phyloP scores from a whole-genome alignment of 2,329 filamentous ascomycete genomes.

The Apiospora sp. region DNA sequence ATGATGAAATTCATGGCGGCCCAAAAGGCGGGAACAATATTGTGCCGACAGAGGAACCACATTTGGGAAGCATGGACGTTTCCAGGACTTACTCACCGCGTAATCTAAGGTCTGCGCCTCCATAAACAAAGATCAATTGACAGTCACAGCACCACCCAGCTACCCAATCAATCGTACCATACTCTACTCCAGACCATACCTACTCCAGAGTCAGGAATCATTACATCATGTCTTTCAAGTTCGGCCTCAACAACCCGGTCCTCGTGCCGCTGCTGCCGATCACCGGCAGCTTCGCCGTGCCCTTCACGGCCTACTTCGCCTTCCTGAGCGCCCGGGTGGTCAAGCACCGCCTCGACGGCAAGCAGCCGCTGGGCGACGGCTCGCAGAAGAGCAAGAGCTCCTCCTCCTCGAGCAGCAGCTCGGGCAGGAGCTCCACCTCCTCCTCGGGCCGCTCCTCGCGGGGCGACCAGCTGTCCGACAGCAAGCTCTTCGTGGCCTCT shows the following conservation, averaged over 20 bases:
- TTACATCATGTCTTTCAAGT: constrained; percentile 25
- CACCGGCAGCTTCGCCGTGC: constrained; percentile 41
- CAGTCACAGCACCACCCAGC: not conserved
- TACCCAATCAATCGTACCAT: constrained; percentile 1
- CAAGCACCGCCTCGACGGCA: constrained; percentile 35
- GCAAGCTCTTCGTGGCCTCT: constrained; percentile 37
- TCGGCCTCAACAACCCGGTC: constrained; percentile 29
- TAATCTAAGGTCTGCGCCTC: constrained; percentile 1
- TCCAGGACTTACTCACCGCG: constrained; percentile 1
- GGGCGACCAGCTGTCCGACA: constrained; percentile 25
- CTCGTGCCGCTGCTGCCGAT: constrained; percentile 33
- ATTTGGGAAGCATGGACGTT: constrained; percentile 10
- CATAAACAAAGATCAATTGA: constrained; percentile 18
- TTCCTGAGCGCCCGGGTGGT: constrained; percentile 41
- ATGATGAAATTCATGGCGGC: constrained; percentile 6
- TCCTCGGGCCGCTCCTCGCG: not conserved
- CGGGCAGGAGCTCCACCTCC: constrained; percentile 1
- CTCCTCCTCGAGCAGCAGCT: constrained; percentile 25
- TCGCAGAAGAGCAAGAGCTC: constrained; percentile 30
- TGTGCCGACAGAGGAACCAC: constrained; percentile 14
- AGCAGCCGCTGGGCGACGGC: constrained; percentile 40
- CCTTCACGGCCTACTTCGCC: constrained; percentile 43
- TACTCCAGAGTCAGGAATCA: not conserved
- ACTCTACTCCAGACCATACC: not conserved
- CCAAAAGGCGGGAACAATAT: constrained; percentile 20